Conservation (phyloP, 371 early-diverging fungal genomes). For the Choanephora cucurbitarum region DNA sequence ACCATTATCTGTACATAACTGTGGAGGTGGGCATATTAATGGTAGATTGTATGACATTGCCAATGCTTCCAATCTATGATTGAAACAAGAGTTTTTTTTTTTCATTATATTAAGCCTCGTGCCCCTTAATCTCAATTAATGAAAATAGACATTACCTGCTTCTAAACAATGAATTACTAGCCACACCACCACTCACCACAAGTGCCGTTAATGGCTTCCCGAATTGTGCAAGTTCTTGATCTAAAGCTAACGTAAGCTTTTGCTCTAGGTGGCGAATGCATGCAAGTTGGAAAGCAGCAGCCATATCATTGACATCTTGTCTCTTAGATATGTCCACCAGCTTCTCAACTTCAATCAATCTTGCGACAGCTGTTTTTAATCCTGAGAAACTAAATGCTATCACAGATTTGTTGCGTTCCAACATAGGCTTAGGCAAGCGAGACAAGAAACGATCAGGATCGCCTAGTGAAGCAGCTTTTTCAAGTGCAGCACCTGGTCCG, state of each 20-base stretch:
- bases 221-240: conserved; percentile 40
- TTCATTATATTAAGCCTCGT: not conserved
- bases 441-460: conserved; percentile 50
- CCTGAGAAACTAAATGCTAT: conserved; percentile 82
- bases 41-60: conserved; percentile 50
- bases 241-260: conserved; percentile 65
- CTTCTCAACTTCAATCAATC: conserved; percentile 47
- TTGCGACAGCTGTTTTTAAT: conserved; percentile 66
- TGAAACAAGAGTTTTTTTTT: not conserved
- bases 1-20: conserved; percentile 86
- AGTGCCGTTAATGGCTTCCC: conserved; percentile 55
- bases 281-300: conserved; percentile 75
- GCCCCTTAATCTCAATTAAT: conserved; percentile 2
- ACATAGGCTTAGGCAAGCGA: conserved; percentile 69
- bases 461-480: conserved; percentile 61
- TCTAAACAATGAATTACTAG: conserved; percentile 66
- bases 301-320: conserved; percentile 65
- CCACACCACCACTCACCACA: conserved; percentile 88
- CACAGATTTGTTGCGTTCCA: conserved; percentile 53
- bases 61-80: conserved; percentile 37
- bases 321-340: conserved; percentile 17
- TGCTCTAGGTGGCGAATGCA: conserved; percentile 69
- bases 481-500: conserved; percentile 80
- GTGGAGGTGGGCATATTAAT: conserved; percentile 74
- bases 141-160: conserved; percentile 32